phyloP scores from a whole-genome alignment of 1,284 basidiomycete species.

The Ustilago shanxiensis region DNA sequence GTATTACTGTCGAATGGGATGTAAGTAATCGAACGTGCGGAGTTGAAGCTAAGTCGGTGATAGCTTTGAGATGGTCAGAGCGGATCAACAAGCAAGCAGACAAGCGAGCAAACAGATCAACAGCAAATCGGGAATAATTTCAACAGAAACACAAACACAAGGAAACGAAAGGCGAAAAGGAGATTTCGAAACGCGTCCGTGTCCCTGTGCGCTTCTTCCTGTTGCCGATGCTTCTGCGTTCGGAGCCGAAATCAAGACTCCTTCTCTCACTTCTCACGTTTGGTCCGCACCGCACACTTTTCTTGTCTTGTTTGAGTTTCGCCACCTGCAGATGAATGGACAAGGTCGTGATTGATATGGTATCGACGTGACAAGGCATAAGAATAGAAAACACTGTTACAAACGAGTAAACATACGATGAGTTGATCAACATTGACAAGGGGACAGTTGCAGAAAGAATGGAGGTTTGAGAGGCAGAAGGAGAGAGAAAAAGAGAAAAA shows the following conservation, averaged over 20 bases:
- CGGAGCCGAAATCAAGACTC: neutral
- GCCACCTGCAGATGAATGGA: neutral
- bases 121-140: neutral
- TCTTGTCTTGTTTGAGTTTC: no score
- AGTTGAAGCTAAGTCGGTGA: no score
- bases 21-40: no score
- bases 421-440: neutral
- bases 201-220: conserved; percentile 1
- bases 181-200: conserved; percentile 4
- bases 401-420: conserved; percentile 8
- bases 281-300: no score
- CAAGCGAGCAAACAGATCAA: neutral
- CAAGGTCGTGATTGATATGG: conserved; percentile 24
- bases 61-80: neutral
- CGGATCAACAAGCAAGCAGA: neutral
- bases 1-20: no score
- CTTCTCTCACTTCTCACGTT: neutral
- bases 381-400: conserved; percentile 12
- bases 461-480: neutral
- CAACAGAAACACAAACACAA: neutral
- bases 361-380: conserved; percentile 32
- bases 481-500: neutral
- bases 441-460: neutral
- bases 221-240: neutral
- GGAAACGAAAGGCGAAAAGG: neutral